Evolutionary conservation across 148 eudicot genomes (phyloP).

Genomic region (Fagopyrum homotropicum): DNA sequence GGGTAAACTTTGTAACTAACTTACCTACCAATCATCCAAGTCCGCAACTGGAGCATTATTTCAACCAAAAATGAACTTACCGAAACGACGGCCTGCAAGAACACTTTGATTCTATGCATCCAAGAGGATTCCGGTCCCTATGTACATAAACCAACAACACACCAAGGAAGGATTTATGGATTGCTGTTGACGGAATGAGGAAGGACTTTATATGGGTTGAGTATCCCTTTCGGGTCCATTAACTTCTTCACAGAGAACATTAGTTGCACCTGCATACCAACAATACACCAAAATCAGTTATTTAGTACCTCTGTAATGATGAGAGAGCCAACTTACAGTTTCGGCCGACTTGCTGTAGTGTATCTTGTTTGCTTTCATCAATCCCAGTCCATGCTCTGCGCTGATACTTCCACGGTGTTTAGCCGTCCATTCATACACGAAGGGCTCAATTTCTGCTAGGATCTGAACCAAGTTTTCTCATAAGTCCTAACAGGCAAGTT

Average conservation of each 20-base stretch:
- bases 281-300: neutral
- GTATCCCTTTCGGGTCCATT: slow-evolving; percentile 76
- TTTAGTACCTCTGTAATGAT: too few relatives aligned
- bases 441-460: slow-evolving; percentile 75
- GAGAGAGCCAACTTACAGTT: slow-evolving; percentile 44
- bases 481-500: neutral
- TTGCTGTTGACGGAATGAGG: slow-evolving; percentile 37
- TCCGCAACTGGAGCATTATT: neutral
- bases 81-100: neutral
- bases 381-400: slow-evolving; percentile 94
- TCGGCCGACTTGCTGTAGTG: slow-evolving; percentile 91
- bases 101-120: neutral
- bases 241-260: slow-evolving; percentile 81
- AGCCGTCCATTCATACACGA: slow-evolving; percentile 97
- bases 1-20: too few relatives aligned
- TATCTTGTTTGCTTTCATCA: slow-evolving; percentile 92
- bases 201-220: slow-evolving; percentile 94
- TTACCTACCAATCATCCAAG: neutral
- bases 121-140: neutral
- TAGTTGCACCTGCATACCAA: slow-evolving; percentile 51
- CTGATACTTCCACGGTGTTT: slow-evolving; percentile 89
- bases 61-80: neutral
- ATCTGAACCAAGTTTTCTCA: slow-evolving; percentile 36
- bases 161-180: neutral
- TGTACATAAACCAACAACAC: neutral